These are phyloP conservation scores for Sophora flavescens DNA, from an alignment of 306 rosid genomes.

Conservation along the genomic window DNA sequence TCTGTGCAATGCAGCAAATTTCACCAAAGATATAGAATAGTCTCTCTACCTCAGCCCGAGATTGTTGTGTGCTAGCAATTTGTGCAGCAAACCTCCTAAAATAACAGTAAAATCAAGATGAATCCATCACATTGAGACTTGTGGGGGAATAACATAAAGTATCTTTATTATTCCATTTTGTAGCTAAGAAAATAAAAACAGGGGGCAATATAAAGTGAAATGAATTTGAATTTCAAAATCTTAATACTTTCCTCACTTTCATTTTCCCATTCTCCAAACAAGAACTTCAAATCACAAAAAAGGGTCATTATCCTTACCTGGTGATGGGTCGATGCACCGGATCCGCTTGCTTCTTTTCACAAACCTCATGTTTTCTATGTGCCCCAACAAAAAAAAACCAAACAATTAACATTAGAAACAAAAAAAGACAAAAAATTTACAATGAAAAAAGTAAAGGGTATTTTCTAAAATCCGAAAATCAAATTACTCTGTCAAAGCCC, in stretches of 20 bases:
- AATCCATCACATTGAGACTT: slow-evolving; percentile 32
- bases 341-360: slow-evolving; percentile 91
- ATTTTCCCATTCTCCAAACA: slow-evolving; percentile 19
- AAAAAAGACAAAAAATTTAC: slow-evolving; percentile 3
- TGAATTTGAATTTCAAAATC: slow-evolving; percentile 36
- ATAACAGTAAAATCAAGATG: slow-evolving; percentile 29
- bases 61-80: slow-evolving; percentile 64
- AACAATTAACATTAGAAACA: slow-evolving; percentile 25
- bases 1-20: background rate
- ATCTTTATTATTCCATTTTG: background rate
- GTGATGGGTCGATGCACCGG: slow-evolving; percentile 91
- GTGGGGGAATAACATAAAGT: background rate
- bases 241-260: background rate
- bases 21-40: slow-evolving; percentile 29
- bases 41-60: slow-evolving; percentile 59
- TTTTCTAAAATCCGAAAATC: too few relatives aligned
- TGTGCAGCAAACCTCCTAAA: slow-evolving; percentile 86
- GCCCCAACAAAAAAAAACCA: slow-evolving; percentile 11
- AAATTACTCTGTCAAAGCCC: slow-evolving; percentile 73
- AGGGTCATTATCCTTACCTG: slow-evolving; percentile 58
- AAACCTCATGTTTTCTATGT: slow-evolving; percentile 65
- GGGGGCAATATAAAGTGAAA: background rate
- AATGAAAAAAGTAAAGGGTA: background rate
- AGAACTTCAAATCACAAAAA: slow-evolving; percentile 4
- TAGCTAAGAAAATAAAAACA: background rate